Conservation (phyloP, 345 rosid species). For the Mallotus nudiflorus region DNA sequence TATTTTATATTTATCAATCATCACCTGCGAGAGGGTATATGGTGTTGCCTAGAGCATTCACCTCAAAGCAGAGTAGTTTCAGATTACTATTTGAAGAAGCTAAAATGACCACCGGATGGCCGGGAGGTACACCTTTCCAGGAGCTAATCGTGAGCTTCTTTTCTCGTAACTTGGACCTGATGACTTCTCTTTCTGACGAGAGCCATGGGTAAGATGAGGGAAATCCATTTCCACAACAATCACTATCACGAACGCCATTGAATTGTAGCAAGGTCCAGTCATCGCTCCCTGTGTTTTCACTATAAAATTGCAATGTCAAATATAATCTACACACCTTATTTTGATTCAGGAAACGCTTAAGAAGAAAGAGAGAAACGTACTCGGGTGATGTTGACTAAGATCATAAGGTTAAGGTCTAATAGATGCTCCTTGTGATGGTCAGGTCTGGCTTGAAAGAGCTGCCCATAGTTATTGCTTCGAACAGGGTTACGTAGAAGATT, state of each 20-base stretch:
- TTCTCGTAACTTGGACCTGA: background rate
- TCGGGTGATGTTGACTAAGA: conserved; percentile 22
- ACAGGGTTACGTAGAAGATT: conserved; percentile 10
- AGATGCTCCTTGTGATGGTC: conserved; percentile 19
- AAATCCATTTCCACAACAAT: conserved; percentile 28
- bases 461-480: conserved; percentile 9
- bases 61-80: conserved; percentile 20
- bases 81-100: conserved; percentile 20
- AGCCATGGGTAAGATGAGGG: conserved; percentile 5
- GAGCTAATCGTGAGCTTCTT: conserved; percentile 7
- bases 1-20: no score
- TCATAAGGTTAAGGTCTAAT: conserved; percentile 15
- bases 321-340: no score
- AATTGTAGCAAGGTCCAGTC: conserved; percentile 24
- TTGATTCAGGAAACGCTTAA: no score
- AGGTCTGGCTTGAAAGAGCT: conserved; percentile 3
- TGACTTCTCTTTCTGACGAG: background rate
- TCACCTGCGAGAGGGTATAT: conserved; percentile 18
- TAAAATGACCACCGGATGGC: conserved; percentile 21
- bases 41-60: conserved; percentile 16
- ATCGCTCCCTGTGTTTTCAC: conserved; percentile 17
- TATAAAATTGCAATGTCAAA: no score
- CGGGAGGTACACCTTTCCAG: conserved; percentile 17
- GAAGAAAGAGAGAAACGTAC: background rate
- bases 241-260: conserved; percentile 19